Conservation (phyloP, 2,329 filamentous ascomycete genomes). For the Sordariomycetes sp. region DNA sequence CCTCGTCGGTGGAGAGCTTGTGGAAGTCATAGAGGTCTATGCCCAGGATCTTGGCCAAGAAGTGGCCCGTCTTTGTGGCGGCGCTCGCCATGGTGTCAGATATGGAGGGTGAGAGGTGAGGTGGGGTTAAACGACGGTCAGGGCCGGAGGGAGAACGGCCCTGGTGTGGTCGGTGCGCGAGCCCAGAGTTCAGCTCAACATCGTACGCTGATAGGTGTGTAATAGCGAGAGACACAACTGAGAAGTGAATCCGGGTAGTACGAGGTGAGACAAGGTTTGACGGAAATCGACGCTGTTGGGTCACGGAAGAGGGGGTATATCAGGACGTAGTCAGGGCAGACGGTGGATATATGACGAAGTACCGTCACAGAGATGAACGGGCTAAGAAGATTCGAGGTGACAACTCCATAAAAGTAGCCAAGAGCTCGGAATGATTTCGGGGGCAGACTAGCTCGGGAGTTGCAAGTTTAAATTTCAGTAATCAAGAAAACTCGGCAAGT, state of each 20-base stretch:
- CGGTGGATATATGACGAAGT: neutral
- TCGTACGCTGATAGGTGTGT: neutral
- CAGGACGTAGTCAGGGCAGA: neutral
- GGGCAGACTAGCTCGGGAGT: neutral
- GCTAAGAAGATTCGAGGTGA: neutral
- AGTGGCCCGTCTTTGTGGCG: slow-evolving; percentile 55
- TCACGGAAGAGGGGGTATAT: neutral
- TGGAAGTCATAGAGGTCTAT: slow-evolving; percentile 62
- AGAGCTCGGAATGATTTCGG: neutral
- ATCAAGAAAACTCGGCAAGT: neutral
- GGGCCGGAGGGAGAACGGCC: neutral
- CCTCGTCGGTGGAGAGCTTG: slow-evolving; percentile 38
- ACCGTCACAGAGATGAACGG: neutral
- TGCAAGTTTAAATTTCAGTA: neutral
- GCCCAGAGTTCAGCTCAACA: neutral
- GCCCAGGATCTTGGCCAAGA: slow-evolving; percentile 66
- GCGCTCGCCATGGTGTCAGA: slow-evolving; percentile 21
- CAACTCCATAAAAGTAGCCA: no score
- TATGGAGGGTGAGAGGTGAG: neutral
- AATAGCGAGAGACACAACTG: neutral
- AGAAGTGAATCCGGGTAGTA: neutral
- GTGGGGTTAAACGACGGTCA: neutral
- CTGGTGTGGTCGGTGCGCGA: neutral
- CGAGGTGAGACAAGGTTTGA: neutral
- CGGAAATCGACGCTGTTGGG: neutral